Percentiles rank a stretch among this genome's conserved stretches.
These are phyloP conservation scores for Novymonas esmeraldas DNA, from an alignment of 208 protist genomes.

Conservation along the genomic window DNA sequence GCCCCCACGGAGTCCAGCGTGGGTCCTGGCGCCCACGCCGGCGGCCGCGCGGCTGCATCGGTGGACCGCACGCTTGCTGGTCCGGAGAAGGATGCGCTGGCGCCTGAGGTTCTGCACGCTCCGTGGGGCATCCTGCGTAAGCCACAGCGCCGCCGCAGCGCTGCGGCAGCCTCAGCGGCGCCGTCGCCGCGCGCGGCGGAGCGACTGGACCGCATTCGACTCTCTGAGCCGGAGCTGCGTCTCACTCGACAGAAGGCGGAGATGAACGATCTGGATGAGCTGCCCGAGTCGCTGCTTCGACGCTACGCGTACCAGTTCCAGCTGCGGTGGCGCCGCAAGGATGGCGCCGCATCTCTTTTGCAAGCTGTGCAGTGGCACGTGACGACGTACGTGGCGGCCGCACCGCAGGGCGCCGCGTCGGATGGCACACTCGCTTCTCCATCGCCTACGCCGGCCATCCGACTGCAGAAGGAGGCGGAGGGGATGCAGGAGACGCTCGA, in stretches of 20 bases:
- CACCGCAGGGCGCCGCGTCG: slow-evolving; percentile 19
- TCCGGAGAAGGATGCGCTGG: slow-evolving; percentile 45
- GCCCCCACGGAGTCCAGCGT: neutral
- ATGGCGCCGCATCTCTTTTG: slow-evolving; percentile 65
- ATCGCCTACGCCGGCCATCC: slow-evolving; percentile 68
- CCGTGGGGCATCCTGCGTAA: slow-evolving; percentile 89
- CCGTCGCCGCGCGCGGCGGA: slow-evolving; percentile 34
- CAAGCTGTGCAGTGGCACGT: slow-evolving; percentile 87
- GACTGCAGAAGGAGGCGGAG: slow-evolving; percentile 71
- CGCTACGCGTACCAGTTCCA: slow-evolving; percentile 89
- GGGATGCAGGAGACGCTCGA: slow-evolving; percentile 83
- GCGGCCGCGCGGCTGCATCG: neutral
- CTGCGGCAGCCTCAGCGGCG: neutral
- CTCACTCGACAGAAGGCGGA: slow-evolving; percentile 64
- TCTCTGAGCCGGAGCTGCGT: slow-evolving; percentile 67
- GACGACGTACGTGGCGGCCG: slow-evolving; percentile 57
- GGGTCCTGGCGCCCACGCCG: neutral
- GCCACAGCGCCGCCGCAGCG: slow-evolving; percentile 41
- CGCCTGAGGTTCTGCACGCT: slow-evolving; percentile 74
- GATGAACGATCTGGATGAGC: slow-evolving; percentile 78
- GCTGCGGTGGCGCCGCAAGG: slow-evolving; percentile 72
- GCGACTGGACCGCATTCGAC: slow-evolving; percentile 64
- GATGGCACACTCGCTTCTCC: slow-evolving; percentile 11
- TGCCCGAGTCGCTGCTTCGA: slow-evolving; percentile 78
- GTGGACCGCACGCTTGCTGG: slow-evolving; percentile 49